A percentile compares a stretch with the other conserved stretches of the same genome.
phyloP scores from a whole-genome alignment of 441 rosid genomes.

The Jatropha podagrica region DNA sequence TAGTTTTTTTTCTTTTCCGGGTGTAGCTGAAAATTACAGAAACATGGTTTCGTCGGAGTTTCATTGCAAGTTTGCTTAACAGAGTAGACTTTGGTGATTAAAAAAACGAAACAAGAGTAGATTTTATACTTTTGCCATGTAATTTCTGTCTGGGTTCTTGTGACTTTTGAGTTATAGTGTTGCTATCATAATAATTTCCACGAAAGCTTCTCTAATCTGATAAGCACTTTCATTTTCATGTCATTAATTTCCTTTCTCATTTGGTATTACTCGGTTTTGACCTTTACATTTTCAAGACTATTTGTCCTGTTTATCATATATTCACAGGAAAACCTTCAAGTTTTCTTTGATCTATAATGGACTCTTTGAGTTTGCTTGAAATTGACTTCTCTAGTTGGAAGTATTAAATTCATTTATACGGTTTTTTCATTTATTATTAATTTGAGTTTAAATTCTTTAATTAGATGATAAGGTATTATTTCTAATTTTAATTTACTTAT shows the following conservation, averaged over 20 bases:
- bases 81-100: neutral
- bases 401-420: neutral
- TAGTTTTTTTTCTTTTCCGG: neutral
- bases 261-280: no score
- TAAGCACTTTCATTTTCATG: no score
- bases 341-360: neutral
- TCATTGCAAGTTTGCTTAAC: neutral
- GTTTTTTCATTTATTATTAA: neutral
- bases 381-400: neutral
- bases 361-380: neutral
- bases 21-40: neutral
- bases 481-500: neutral
- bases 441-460: neutral
- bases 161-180: neutral
- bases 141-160: neutral
- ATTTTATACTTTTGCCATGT: neutral
- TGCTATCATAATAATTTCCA: constrained; percentile 2
- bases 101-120: neutral
- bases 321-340: neutral
- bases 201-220: neutral
- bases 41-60: neutral
- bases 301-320: neutral
- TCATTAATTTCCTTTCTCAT: no score
- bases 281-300: neutral
- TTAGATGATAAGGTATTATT: neutral